A percentile compares a stretch with the other conserved stretches of the same genome.
Conservation (phyloP, 352 stramenopile genomes). For the Thraustotheca clavata region DNA sequence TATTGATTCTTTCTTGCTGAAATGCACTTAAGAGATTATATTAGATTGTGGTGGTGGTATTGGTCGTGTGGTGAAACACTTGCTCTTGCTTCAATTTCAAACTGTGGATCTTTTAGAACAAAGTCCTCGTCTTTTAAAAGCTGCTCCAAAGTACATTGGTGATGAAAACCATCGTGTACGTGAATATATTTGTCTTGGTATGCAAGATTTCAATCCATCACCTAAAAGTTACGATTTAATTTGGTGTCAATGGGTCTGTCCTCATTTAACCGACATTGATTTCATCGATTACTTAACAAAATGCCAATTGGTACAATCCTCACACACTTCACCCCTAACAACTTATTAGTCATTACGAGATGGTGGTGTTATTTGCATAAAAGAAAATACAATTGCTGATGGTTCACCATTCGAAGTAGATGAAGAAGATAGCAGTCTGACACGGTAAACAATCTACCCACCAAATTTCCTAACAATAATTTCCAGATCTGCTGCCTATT, state of each 20-base stretch:
- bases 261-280: constrained; percentile 93
- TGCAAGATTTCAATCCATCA: constrained; percentile 86
- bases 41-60: constrained; percentile 89
- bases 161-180: constrained; percentile 32
- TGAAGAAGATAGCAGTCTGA: constrained; percentile 91
- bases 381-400: constrained; percentile 88
- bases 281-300: constrained; percentile 88
- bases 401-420: constrained; percentile 87
- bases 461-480: background rate
- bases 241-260: constrained; percentile 96
- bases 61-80: constrained; percentile 90
- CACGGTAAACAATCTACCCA: constrained; percentile 33
- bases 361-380: constrained; percentile 69
- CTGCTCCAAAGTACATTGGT: constrained; percentile 84
- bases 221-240: constrained; percentile 88
- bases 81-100: constrained; percentile 85
- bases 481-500: constrained; percentile 67
- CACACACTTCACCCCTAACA: constrained; percentile 32
- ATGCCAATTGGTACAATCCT: constrained; percentile 67
- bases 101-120: constrained; percentile 93
- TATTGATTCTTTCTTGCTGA: background rate
- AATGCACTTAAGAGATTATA: constrained; percentile 23
- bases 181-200: constrained; percentile 84
- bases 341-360: constrained; percentile 30
- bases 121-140: constrained; percentile 83